Evolutionary conservation across 176 grass and related monocot genomes (phyloP).

Genomic region (Carex kokanica): DNA sequence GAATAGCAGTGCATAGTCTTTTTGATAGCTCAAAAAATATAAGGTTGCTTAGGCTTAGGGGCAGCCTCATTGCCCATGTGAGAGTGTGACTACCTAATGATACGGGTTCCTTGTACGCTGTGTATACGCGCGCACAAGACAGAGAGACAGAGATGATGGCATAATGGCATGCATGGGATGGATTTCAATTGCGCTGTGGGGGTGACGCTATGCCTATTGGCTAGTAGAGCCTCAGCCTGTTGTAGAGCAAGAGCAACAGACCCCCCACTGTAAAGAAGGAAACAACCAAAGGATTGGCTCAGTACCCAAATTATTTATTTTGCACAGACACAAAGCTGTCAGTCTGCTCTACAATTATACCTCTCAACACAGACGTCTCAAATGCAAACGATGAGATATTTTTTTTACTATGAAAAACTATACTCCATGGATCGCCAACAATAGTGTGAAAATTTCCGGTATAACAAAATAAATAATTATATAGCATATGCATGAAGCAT

Average conservation of each 20-base stretch:
- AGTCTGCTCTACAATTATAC: not conserved
- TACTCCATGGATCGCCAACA: too few relatives aligned
- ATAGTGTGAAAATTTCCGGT: too few relatives aligned
- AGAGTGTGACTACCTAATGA: conserved; percentile 16
- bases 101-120: not conserved
- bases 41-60: not conserved
- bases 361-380: not conserved
- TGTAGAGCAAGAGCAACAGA: not conserved
- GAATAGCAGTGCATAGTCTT: not conserved
- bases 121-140: too few relatives aligned
- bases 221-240: not conserved
- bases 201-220: not conserved
- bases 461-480: too few relatives aligned
- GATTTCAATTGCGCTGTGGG: not conserved
- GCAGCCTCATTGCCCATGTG: conserved; percentile 4
- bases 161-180: not conserved
- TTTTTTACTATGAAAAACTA: too few relatives aligned
- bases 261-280: conserved; percentile 25
- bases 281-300: conserved; percentile 24
- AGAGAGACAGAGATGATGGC: too few relatives aligned
- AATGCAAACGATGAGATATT: not conserved
- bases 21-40: too few relatives aligned
- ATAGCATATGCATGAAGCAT: too few relatives aligned
- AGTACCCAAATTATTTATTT: conserved; percentile 5
- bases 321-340: not conserved